Base-by-base conservation (phyloP, 768 basidiomycete genomes). In the Pluteus cervinus region DNA sequence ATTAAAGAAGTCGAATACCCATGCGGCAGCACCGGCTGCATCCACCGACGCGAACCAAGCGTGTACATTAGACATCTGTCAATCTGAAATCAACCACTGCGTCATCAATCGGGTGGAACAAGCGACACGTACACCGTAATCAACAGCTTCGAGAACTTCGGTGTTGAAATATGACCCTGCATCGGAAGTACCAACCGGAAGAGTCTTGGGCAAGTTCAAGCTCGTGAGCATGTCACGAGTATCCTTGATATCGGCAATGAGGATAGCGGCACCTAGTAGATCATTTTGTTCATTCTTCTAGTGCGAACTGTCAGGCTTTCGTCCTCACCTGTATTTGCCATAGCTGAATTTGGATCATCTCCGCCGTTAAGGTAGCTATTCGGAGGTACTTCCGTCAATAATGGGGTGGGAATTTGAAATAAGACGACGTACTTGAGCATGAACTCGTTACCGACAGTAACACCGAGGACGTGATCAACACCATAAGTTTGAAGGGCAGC, bases 391-490 rank as follows among this genome's bases (percentile, higher is more conserved):
- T n/a, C n/a, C n/a, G n/a, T n/a, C n/a, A n/a, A n/a, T n/a, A n/a
- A n/a, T n/a, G n/a, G n/a, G n/a, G n/a, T n/a, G n/a, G n/a, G n/a
- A n/a, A n/a, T n/a, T n/a, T n/a, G n/a, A n/a, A n/a, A n/a, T n/a
- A n/a, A n/a, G n/a, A 16, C 24, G 4, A 62, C 71, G 20, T 41
- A 82, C 79, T 90, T 77, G 44, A 91, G 74, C 58, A 90, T 86
- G 53, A 77, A 89, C 60, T 94, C 91, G 54, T 96, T 94, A 14
- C 94, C 92, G 29, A 96, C 91, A 7, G 83, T 91, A 20, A 96
- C 51, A 11, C 94, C 94, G 1, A 62, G 65, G 43, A 98, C 72
- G 50, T 91, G 61, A 41, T 76, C 75, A 2, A 74, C 68, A 26
- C 93, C 92, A 55, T 83, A 97, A 3, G 73, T 80, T 54, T 80